A percentile compares a stretch with the other conserved stretches of the same genome.
phyloP scores from a whole-genome alignment of 257 asterid genomes.

The Gentiana macrophylla region DNA sequence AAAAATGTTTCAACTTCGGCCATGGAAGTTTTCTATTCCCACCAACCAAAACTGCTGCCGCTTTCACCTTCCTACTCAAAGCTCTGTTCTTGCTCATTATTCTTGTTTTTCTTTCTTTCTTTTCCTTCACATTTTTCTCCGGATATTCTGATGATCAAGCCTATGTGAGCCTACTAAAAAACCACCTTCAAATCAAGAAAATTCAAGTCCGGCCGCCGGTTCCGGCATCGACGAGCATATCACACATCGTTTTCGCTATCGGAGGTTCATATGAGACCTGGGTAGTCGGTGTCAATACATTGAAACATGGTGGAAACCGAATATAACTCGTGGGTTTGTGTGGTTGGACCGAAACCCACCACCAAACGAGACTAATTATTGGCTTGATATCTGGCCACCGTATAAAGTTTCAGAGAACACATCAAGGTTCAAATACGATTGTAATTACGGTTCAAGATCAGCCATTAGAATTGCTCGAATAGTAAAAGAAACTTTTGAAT shows the following conservation, averaged over 20 bases:
- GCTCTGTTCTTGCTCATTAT: slow-evolving; percentile 26
- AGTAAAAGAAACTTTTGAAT: slow-evolving; percentile 55
- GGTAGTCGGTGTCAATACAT: slow-evolving; percentile 55
- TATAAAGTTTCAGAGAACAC: slow-evolving; percentile 47
- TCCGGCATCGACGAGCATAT: slow-evolving; percentile 22
- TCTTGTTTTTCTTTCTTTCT: slow-evolving; percentile 25
- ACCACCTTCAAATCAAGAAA: neutral
- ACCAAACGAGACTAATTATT: neutral
- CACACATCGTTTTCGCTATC: slow-evolving; percentile 69
- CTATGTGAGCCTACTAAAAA: neutral
- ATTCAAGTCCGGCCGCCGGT: neutral
- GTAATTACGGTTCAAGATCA: slow-evolving; percentile 45
- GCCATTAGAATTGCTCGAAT: slow-evolving; percentile 71
- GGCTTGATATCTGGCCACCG: slow-evolving; percentile 49
- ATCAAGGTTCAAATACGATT: slow-evolving; percentile 40
- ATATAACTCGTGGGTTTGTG: slow-evolving; percentile 57
- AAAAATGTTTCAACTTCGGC: slow-evolving; percentile 2
- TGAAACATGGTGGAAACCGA: slow-evolving; percentile 84
- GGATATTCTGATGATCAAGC: slow-evolving; percentile 3
- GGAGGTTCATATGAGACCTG: slow-evolving; percentile 78
- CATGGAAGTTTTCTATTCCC: slow-evolving; percentile 16
- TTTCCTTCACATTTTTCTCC: slow-evolving; percentile 35
- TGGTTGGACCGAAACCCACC: slow-evolving; percentile 57
- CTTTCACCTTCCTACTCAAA: slow-evolving; percentile 30
- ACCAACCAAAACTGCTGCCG: slow-evolving; percentile 7